Base-by-base conservation (phyloP, 2,329 filamentous ascomycete genomes). In the Alternaria postmessia region DNA sequence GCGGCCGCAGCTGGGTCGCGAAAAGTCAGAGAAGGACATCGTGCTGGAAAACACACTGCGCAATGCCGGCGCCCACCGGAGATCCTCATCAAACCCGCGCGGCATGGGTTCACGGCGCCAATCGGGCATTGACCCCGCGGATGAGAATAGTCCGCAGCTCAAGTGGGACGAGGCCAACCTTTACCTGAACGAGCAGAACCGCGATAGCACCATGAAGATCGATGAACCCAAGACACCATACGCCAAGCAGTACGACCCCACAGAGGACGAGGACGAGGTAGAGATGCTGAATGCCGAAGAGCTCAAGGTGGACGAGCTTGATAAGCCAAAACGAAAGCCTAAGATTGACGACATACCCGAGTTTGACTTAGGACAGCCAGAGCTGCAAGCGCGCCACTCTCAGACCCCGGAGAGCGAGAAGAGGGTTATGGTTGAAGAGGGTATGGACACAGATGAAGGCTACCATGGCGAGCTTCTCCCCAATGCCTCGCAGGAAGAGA, bases 81-180 rank as follows among this genome's bases (percentile, higher is more conserved):
- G 92, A 63, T 94, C 91, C 20, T 95, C 92, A 0, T 94, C 92
- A 2, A 87, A 87, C 26, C 85, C 88, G 3, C 87, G 87, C 64
- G 87, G 88, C 5, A 86, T 85, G 30, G 85, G 87, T 8, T 91
- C 89, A n/a, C 90, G 93, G 56, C 89, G 92, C 51, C 90, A 89
- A 66, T 94, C 91, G 5, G 78, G 77, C 32, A 71, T 82, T 61
- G 79, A 83, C 61, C 79, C 82, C 46, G 78, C 83, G 18, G 86
- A 88, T 51, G 85, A 88, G 49, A 85, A 84, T 58, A 89, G 87
- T 59, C 90, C 91, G 64, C 89, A 93, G 64, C 85, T 99, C 69
- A 97, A 97, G 82, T 99, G 95, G 95, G 95, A 99, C 79, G 95
- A 99, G 83, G 95, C 92, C 46, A 99, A 99, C 76, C 86, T 99